Conservation (phyloP, 2,329 filamentous ascomycete genomes). For the Sclerotiophoma versabilis region DNA sequence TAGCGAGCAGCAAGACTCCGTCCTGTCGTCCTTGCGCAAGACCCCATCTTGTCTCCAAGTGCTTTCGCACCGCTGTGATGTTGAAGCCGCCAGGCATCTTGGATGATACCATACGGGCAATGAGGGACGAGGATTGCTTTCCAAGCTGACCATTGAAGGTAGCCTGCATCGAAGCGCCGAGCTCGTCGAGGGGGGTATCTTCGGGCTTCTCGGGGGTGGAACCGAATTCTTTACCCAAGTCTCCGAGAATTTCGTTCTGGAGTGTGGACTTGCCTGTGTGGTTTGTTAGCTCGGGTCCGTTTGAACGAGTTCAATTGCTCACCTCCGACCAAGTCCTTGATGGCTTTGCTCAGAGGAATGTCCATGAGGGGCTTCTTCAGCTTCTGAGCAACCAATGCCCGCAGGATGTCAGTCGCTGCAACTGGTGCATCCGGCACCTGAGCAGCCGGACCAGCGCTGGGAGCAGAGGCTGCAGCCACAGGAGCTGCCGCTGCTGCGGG, state of each 20-base stretch:
- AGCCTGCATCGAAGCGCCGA: slow-evolving; percentile 92
- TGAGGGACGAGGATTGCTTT: slow-evolving; percentile 92
- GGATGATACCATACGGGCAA: slow-evolving; percentile 93
- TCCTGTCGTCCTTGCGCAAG: slow-evolving; percentile 87
- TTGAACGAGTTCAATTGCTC: slow-evolving; percentile 29
- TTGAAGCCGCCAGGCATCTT: slow-evolving; percentile 99
- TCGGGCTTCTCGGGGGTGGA: slow-evolving; percentile 98
- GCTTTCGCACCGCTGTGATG: slow-evolving; percentile 93
- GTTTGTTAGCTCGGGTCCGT: slow-evolving; percentile 11
- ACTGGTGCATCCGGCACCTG: slow-evolving; percentile 87
- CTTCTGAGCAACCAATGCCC: slow-evolving; percentile 92
- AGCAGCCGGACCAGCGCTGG: slow-evolving; percentile 83
- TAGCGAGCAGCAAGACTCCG: slow-evolving; percentile 82
- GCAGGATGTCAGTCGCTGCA: slow-evolving; percentile 85
- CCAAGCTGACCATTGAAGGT: slow-evolving; percentile 99
- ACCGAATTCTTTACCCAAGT: slow-evolving; percentile 97
- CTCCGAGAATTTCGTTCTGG: slow-evolving; percentile 97
- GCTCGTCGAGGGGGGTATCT: slow-evolving; percentile 94
- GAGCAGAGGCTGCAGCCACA: slow-evolving; percentile 63
- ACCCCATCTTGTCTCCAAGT: slow-evolving; percentile 93
- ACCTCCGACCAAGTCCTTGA: slow-evolving; percentile 98
- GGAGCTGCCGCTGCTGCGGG: slow-evolving; percentile 61
- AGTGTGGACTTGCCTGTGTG: slow-evolving; percentile 90
- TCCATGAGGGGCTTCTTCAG: slow-evolving; percentile 92
- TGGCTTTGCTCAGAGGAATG: slow-evolving; percentile 91